phyloP scores from a whole-genome alignment of 345 rosid species.

The Schrenkiella parvula region DNA sequence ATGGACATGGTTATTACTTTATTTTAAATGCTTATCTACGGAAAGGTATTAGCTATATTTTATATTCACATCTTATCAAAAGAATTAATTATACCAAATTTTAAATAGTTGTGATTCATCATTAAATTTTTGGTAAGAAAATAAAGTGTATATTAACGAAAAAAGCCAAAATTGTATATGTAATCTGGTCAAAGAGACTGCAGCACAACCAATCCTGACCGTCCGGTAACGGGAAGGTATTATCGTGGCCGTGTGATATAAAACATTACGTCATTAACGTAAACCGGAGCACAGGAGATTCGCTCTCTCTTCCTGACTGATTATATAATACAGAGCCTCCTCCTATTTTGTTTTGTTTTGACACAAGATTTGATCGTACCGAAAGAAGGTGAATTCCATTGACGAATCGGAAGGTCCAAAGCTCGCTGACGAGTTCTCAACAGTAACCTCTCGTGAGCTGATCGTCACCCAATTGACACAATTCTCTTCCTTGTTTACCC shows the following conservation, averaged over 20 bases:
- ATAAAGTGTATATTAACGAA: not conserved
- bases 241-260: not conserved
- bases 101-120: not conserved
- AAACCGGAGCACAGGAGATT: conserved; percentile 5
- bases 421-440: conserved; percentile 11
- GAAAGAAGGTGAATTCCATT: not conserved
- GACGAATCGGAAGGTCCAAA: not conserved
- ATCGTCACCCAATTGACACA: not conserved
- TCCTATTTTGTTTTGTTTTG: not conserved
- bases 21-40: not conserved
- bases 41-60: not conserved
- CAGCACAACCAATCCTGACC: conserved; percentile 3
- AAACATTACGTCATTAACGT: not conserved
- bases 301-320: too few species aligned
- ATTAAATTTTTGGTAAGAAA: not conserved
- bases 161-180: not conserved
- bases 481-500: not conserved
- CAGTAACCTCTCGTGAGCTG: not conserved
- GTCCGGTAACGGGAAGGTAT: not conserved
- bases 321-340: not conserved
- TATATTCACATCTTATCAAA: not conserved
- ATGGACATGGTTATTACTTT: not conserved
- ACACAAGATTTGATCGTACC: conserved; percentile 11
- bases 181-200: not conserved
- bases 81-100: not conserved